These are phyloP conservation scores for Lentinula lateritia DNA, from an alignment of 768 basidiomycete genomes.

Conservation along the genomic window DNA sequence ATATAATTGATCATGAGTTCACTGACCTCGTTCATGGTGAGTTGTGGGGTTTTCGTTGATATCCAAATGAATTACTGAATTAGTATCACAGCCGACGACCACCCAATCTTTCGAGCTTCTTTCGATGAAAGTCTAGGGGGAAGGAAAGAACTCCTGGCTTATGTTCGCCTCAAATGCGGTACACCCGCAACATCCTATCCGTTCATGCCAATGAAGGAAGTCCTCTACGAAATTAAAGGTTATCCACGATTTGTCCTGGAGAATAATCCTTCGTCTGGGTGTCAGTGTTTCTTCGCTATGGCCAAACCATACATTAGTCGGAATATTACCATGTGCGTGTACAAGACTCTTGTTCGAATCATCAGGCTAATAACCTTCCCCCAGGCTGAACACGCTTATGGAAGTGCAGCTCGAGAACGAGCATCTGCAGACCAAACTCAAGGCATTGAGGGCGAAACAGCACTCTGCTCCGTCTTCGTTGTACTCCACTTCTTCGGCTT, in stretches of 20 bases:
- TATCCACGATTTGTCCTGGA: constrained; percentile 45
- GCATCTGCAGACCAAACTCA: constrained; percentile 58
- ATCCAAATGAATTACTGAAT: constrained; percentile 3
- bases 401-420: constrained; percentile 90
- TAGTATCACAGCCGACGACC: constrained; percentile 48
- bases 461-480: constrained; percentile 11
- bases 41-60: constrained; percentile 12
- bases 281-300: constrained; percentile 66
- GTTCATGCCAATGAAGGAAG: constrained; percentile 30
- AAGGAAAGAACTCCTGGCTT: constrained; percentile 47
- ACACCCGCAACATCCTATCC: constrained; percentile 20
- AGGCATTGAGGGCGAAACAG: constrained; percentile 24
- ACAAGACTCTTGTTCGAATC: background rate
- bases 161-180: constrained; percentile 56
- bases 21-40: constrained; percentile 60
- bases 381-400: constrained; percentile 65
- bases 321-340: constrained; percentile 58
- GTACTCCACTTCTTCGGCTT: constrained; percentile 16
- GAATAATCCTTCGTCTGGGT: constrained; percentile 27
- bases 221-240: constrained; percentile 70
- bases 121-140: constrained; percentile 53
- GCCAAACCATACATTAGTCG: constrained; percentile 76
- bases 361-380: background rate
- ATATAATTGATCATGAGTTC: constrained; percentile 66
- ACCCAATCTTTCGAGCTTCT: constrained; percentile 42